Conservation (phyloP, 2,329 filamentous ascomycete species). For the Ceratocystis colombiana region DNA sequence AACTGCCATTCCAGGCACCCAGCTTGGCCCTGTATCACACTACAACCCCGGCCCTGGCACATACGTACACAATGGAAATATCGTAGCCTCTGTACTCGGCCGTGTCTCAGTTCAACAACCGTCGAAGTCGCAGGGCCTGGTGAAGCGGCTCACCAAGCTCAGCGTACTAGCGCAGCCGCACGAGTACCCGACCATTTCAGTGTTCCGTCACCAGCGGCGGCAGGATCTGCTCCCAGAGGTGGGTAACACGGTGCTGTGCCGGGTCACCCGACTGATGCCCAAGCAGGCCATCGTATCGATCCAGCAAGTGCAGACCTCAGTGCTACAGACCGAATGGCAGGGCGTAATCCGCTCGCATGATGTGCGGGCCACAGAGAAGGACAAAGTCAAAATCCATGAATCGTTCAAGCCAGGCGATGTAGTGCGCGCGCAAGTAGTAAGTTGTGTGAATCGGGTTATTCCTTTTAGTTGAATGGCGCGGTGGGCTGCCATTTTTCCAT, state of each 20-base stretch:
- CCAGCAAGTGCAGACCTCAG: conserved; percentile 64
- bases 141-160: conserved; percentile 51
- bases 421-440: conserved; percentile 71
- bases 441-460: conserved; percentile 30
- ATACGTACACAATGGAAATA: conserved; percentile 62
- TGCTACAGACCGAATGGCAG: conserved; percentile 70
- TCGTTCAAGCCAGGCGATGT: conserved; percentile 89
- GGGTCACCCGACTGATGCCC: conserved; percentile 74
- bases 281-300: conserved; percentile 80
- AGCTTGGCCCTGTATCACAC: conserved; percentile 56
- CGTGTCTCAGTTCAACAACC: conserved; percentile 48
- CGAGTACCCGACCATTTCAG: conserved; percentile 46
- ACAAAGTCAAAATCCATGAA: conserved; percentile 82
- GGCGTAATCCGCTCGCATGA: conserved; percentile 81
- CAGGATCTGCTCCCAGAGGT: conserved; percentile 73
- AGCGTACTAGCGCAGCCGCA: conserved; percentile 37
- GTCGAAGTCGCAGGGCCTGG: conserved; percentile 40
- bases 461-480: neutral
- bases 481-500: neutral
- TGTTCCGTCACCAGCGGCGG: conserved; percentile 42
- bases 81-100: conserved; percentile 77
- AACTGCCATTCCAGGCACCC: conserved; percentile 70
- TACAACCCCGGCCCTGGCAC: conserved; percentile 72
- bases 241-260: conserved; percentile 67
- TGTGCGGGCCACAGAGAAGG: conserved; percentile 89